Percentiles rank a stretch among this genome's conserved stretches.
Evolutionary conservation across 2,329 filamentous ascomycete species (phyloP).

Genomic region (Hymenoscyphus salicellus): DNA sequence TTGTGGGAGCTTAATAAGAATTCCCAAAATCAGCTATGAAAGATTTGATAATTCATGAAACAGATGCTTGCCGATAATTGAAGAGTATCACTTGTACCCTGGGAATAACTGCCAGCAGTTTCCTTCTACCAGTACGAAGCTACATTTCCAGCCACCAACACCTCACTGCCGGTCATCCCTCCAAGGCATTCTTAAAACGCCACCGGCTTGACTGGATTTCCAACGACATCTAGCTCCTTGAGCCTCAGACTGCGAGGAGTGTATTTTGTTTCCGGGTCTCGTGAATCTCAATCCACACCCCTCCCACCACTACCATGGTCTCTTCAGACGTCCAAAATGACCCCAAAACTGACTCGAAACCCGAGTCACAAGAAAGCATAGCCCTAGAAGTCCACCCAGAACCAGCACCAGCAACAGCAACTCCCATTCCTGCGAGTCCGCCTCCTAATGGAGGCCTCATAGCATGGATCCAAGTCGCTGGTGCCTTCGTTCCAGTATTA

Average conservation of each 20-base stretch:
- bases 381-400: background rate
- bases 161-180: no score
- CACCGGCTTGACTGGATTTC: background rate
- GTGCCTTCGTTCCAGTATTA: constrained; percentile 4
- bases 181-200: background rate
- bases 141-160: background rate
- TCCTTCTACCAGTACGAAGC: background rate
- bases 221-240: background rate
- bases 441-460: background rate
- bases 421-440: background rate
- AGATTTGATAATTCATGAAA: no score
- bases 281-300: background rate
- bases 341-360: background rate
- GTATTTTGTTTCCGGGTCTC: background rate
- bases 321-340: background rate
- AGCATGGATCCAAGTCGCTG: constrained; percentile 3
- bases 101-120: background rate
- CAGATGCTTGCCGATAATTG: no score
- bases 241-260: no score
- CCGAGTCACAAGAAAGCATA: background rate
- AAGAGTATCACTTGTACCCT: background rate
- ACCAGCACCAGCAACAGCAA: background rate
- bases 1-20: no score
- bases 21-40: no score
- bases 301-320: background rate